phyloP scores from a whole-genome alignment of 2,329 filamentous ascomycete genomes.

The Fusarium verticillioides region DNA sequence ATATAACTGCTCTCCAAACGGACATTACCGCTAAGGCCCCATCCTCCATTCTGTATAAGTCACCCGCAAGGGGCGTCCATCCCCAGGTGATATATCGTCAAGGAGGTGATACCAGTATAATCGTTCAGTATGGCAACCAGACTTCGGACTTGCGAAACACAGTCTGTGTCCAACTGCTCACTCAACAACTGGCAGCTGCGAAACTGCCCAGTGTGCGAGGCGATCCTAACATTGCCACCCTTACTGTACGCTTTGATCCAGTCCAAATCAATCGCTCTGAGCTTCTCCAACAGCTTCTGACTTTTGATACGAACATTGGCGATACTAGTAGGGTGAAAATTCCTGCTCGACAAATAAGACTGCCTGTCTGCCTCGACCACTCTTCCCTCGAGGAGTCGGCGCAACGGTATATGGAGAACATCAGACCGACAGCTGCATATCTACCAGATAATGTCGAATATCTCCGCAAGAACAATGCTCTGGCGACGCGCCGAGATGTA shows the following conservation, averaged over 20 bases:
- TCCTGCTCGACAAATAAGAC: background rate
- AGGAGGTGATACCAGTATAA: background rate
- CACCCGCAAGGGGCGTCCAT: background rate
- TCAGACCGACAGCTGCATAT: background rate
- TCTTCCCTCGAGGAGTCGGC: background rate
- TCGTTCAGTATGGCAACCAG: background rate
- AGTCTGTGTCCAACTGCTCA: background rate
- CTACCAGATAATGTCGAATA: background rate
- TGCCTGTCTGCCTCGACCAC: background rate
- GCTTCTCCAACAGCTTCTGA: background rate
- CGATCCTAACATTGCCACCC: background rate
- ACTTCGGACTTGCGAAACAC: background rate
- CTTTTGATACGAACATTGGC: background rate
- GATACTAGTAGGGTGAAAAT: background rate
- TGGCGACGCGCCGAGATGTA: conserved; percentile 44
- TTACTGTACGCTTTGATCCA: background rate
- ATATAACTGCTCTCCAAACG: background rate
- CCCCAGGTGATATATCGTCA: background rate
- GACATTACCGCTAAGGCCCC: background rate
- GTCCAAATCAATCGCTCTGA: background rate
- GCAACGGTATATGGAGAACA: background rate
- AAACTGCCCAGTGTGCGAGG: background rate
- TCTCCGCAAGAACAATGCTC: background rate
- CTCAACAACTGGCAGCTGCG: background rate
- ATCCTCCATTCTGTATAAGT: background rate